Base-by-base conservation (phyloP, 2,329 filamentous ascomycete species). In the Cercospora berteroae region DNA sequence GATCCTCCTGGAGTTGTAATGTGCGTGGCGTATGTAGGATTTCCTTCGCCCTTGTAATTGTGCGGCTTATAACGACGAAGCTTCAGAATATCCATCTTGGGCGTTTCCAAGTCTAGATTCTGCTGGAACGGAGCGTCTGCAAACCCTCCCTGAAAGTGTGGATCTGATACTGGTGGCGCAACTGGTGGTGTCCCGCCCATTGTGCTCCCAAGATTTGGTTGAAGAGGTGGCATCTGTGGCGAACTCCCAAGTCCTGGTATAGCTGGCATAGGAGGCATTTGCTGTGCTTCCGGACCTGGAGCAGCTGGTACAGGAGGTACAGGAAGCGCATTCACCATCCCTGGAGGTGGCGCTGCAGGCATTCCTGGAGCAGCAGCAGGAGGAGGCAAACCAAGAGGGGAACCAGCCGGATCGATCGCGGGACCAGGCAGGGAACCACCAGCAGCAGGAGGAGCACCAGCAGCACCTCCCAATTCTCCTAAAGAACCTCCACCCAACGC, bases 31-130 rank as follows among this genome's bases (percentile, higher is more conserved):
- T 70, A 71, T 6, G 69, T 68, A 3, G 65, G 64, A 5, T 66
- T 42, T 9, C 67, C 69, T 36, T 66, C 63, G 7, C 70, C 70
- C 36, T 70, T 56, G 62, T 67, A 72, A 60, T 72, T 72, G 25
- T 69, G 67, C 12, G 70, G 69, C 63, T 58, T 66, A 55, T 68
- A 70, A 50, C 55, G 48, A n/a, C 65, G 57, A 5, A 71, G 60
- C 20, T 48, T 59, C 27, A 56, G 31, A 20, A 59, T 52, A 36
- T 71, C 56, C 23, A 67, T 64, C 20, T 66, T 63, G 16, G 67
- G 68, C 23, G 57, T 63, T 50, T 52, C 25, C 23, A 66, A 25
- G 33, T 66, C 64, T 5, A 66, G 58, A n/a, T 66, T 55, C 13
- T 56, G 60, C 31, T 63, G 60, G 8, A 63, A 63, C 7, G 44